Percentiles rank a stretch among this genome's conserved stretches.
Evolutionary conservation across 768 basidiomycete species (phyloP).

Genomic region (Solioccasus polychromus): DNA sequence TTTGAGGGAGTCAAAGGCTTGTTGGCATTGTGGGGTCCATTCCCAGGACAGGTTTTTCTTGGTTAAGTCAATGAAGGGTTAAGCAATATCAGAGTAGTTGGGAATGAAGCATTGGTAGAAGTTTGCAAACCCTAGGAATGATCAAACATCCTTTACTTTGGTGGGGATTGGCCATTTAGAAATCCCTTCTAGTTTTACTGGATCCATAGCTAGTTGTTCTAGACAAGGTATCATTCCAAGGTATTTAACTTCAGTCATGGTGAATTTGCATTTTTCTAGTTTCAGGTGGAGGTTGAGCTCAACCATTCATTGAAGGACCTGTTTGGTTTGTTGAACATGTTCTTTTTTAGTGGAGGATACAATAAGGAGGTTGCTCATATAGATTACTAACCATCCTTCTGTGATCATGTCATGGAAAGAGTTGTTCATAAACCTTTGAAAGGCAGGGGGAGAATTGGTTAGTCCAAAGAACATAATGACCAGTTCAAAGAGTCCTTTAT

Average conservation of each 20-base stretch:
- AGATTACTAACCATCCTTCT: conserved; percentile 11
- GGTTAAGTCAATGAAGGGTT: conserved; percentile 12
- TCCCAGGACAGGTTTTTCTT: neutral
- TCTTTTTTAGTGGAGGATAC: conserved; percentile 30
- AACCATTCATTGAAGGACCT: neutral
- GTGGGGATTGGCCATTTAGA: conserved; percentile 26
- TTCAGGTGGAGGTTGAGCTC: neutral
- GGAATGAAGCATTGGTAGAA: conserved; percentile 34
- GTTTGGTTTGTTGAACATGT: neutral
- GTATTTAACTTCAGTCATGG: neutral
- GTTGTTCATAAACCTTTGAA: conserved; percentile 21
- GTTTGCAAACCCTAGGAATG: neutral
- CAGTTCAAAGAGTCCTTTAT: too few relatives aligned
- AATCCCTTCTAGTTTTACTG: conserved; percentile 14
- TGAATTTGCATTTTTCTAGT: neutral
- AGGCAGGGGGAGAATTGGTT: conserved; percentile 8
- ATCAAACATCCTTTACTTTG: neutral
- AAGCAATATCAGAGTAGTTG: conserved; percentile 31
- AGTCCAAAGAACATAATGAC: conserved; percentile 23
- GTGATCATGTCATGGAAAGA: neutral
- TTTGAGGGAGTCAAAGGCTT: neutral
- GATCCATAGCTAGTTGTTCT: neutral
- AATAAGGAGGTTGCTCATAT: conserved; percentile 25
- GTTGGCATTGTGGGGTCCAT: neutral
- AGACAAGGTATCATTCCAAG: neutral